Evolutionary conservation across 768 basidiomycete genomes (phyloP).

Genomic region (Harrya chromipes): DNA sequence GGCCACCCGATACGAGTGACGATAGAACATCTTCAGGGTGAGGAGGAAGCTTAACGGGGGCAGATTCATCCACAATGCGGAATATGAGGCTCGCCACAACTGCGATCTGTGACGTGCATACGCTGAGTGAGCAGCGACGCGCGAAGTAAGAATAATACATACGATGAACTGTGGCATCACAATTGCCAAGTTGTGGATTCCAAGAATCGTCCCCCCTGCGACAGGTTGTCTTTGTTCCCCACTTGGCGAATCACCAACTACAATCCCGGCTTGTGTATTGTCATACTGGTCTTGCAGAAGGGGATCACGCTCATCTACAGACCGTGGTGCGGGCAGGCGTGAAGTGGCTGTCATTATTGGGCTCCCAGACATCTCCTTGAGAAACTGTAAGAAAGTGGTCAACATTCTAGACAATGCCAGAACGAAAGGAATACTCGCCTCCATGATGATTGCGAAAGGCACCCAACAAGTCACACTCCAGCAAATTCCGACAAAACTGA

Average conservation of each 20-base stretch:
- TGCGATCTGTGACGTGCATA: constrained; percentile 58
- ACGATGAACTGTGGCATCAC: constrained; percentile 95
- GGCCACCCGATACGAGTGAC: constrained; percentile 15
- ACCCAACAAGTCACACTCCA: constrained; percentile 99
- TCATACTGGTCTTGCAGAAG: constrained; percentile 52
- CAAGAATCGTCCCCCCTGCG: constrained; percentile 88
- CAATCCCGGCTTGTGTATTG: constrained; percentile 38
- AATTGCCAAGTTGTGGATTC: constrained; percentile 93
- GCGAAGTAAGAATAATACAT: constrained; percentile 30
- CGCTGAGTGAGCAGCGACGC: not conserved
- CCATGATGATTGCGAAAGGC: constrained; percentile 97
- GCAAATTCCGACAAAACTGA: constrained; percentile 85
- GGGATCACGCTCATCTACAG: constrained; percentile 43
- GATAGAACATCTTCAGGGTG: constrained; percentile 35
- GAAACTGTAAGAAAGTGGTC: constrained; percentile 41
- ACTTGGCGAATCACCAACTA: constrained; percentile 27
- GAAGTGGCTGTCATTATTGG: constrained; percentile 16
- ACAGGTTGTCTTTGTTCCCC: constrained; percentile 42
- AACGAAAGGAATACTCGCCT: constrained; percentile 58
- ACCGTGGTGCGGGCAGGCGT: constrained; percentile 30
- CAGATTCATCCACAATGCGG: constrained; percentile 63
- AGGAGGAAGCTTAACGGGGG: constrained; percentile 8
- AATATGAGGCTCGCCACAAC: constrained; percentile 86
- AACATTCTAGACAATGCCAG: not conserved
- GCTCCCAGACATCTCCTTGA: constrained; percentile 64